phyloP scores from a whole-genome alignment of 1,284 basidiomycete genomes.

The Malassezia psittaci region DNA sequence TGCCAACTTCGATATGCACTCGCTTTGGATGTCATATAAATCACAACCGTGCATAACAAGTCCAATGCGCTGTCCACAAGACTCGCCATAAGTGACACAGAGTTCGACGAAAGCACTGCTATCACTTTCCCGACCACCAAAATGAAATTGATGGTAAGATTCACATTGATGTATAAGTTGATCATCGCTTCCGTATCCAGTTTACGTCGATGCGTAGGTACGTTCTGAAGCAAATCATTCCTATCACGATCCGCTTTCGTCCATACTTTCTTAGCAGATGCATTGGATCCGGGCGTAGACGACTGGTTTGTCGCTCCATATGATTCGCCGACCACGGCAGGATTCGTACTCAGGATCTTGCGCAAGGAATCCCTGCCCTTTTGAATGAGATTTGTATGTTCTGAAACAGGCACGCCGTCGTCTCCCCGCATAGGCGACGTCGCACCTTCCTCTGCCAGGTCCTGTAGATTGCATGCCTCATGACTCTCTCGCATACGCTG shows the following conservation, averaged over 20 bases:
- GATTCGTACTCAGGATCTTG: slow-evolving; percentile 1
- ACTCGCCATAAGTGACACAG: slow-evolving; percentile 54
- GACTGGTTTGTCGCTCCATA: neutral
- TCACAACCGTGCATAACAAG: slow-evolving; percentile 52
- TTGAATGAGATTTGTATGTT: neutral
- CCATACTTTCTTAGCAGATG: slow-evolving; percentile 4
- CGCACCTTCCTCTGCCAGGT: neutral
- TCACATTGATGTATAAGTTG: slow-evolving; percentile 42
- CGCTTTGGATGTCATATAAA: slow-evolving; percentile 39
- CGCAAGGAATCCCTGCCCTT: slow-evolving; percentile 3
- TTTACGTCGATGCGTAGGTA: slow-evolving; percentile 37
- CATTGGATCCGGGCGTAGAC: neutral
- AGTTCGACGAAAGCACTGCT: slow-evolving; percentile 53
- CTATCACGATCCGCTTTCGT: slow-evolving; percentile 32
- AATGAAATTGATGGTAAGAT: slow-evolving; percentile 50
- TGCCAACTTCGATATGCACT: slow-evolving; percentile 36
- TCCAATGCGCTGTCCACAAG: slow-evolving; percentile 55
- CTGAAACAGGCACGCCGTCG: neutral
- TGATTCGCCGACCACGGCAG: neutral
- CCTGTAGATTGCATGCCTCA: neutral
- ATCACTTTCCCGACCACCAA: slow-evolving; percentile 52
- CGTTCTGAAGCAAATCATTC: slow-evolving; percentile 33
- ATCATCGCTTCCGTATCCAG: slow-evolving; percentile 31
- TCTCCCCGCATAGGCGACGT: neutral
- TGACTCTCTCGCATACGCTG: neutral